Percentiles rank a stretch among this genome's conserved stretches.
phyloP scores from a whole-genome alignment of 2,329 filamentous ascomycete species.

The Sordariomycetes sp. region DNA sequence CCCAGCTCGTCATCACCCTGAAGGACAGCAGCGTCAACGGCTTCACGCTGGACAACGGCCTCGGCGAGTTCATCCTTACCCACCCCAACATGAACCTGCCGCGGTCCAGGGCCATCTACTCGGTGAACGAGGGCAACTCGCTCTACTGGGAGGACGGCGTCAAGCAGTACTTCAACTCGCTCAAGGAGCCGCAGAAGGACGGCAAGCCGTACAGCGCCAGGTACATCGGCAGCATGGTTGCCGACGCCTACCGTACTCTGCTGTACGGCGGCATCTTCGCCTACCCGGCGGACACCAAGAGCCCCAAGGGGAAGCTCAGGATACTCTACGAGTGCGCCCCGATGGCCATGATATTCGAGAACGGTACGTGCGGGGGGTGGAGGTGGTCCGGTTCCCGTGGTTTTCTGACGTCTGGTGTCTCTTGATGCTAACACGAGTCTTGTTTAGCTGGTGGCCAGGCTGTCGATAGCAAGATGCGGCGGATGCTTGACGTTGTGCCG shows the following conservation, averaged over 20 bases:
- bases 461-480: slow-evolving; percentile 79
- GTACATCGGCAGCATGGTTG: slow-evolving; percentile 98
- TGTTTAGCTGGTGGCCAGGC: slow-evolving; percentile 76
- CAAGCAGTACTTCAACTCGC: slow-evolving; percentile 76
- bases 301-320: slow-evolving; percentile 91
- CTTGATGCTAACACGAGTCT: background rate
- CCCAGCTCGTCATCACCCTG: slow-evolving; percentile 96
- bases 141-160: slow-evolving; percentile 89
- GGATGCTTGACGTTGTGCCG: slow-evolving; percentile 82
- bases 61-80: slow-evolving; percentile 97
- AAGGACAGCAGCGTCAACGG: slow-evolving; percentile 85
- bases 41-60: slow-evolving; percentile 92
- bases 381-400: no score
- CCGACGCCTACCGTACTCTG: slow-evolving; percentile 91
- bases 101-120: slow-evolving; percentile 76
- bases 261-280: slow-evolving; percentile 96
- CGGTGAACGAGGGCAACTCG: slow-evolving; percentile 96
- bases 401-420: background rate
- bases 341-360: slow-evolving; percentile 98
- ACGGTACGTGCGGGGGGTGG: slow-evolving; percentile 61
- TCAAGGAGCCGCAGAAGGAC: slow-evolving; percentile 67
- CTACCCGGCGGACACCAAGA: slow-evolving; percentile 97
- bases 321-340: slow-evolving; percentile 98
- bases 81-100: slow-evolving; percentile 92
- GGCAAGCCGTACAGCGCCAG: slow-evolving; percentile 89